Conservation (phyloP, 2,329 filamentous ascomycete species). For the Stachybotrys elegans region DNA sequence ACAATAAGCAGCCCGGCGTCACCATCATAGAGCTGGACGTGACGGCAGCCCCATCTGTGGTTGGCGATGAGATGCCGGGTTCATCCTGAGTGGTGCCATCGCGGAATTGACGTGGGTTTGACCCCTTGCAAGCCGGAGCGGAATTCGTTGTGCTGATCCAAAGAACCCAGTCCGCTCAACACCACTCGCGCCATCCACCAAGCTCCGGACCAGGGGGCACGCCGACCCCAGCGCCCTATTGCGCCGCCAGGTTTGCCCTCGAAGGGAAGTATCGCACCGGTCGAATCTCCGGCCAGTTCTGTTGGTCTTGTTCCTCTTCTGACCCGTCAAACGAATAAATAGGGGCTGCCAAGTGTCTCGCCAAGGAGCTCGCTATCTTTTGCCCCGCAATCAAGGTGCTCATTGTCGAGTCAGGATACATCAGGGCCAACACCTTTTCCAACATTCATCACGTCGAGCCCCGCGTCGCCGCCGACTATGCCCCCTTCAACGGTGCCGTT, state of each 20-base stretch:
- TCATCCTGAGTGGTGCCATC: constrained; percentile 15
- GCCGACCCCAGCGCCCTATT: constrained; percentile 26
- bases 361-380: constrained; percentile 17
- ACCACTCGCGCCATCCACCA: constrained; percentile 28
- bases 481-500: constrained; percentile 22
- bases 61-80: constrained; percentile 25
- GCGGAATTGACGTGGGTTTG: constrained; percentile 18
- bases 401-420: constrained; percentile 33
- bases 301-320: not conserved
- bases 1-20: constrained; percentile 20
- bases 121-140: not conserved
- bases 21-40: constrained; percentile 15
- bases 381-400: constrained; percentile 26
- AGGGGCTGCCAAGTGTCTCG: constrained; percentile 19
- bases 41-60: not conserved
- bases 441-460: constrained; percentile 23
- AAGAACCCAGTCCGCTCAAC: constrained; percentile 26
- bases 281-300: not conserved
- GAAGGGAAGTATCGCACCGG: constrained; percentile 15
- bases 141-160: not conserved
- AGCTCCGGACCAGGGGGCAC: constrained; percentile 23
- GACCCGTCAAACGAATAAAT: not conserved
- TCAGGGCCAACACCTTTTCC: constrained; percentile 33
- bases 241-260: constrained; percentile 24
- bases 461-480: constrained; percentile 19